phyloP scores from a whole-genome alignment of 495 filamentous ascomycete species.

The Chaetomium cochliodes region DNA sequence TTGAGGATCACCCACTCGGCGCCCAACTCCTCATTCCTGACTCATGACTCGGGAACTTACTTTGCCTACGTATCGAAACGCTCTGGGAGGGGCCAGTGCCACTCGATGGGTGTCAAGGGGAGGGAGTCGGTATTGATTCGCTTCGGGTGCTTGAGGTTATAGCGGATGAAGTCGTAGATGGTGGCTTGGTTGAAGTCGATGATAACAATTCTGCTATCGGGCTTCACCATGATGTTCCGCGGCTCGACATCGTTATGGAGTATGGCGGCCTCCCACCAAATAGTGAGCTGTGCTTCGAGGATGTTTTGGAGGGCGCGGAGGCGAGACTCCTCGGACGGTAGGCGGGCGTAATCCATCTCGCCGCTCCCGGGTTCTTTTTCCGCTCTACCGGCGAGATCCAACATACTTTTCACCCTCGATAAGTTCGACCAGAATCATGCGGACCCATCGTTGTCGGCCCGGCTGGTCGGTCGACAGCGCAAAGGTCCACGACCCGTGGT shows the following conservation, averaged over 20 bases:
- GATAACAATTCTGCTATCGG: neutral
- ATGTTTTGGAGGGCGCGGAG: neutral
- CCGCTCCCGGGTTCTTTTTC: neutral
- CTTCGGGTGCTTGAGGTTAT: neutral
- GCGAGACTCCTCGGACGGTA: conserved; percentile 2
- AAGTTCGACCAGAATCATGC: conserved; percentile 5
- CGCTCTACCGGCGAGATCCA: neutral
- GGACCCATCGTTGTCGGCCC: neutral
- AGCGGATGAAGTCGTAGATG: neutral
- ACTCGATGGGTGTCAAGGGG: neutral
- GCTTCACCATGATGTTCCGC: conserved; percentile 12
- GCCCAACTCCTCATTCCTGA: neutral
- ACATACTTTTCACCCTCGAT: neutral
- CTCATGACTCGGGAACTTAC: neutral
- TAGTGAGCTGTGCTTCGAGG: neutral
- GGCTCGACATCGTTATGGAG: neutral
- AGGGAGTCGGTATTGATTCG: neutral
- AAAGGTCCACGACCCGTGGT: conserved; percentile 8
- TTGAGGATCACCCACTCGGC: neutral
- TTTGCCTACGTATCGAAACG: neutral
- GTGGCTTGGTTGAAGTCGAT: conserved; percentile 7
- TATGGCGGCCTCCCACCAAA: neutral
- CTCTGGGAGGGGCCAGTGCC: neutral
- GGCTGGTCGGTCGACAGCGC: too few species aligned
- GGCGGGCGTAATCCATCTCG: neutral